phyloP scores from a whole-genome alignment of 176 grass and related monocot species.

The Aegilops longissima region DNA sequence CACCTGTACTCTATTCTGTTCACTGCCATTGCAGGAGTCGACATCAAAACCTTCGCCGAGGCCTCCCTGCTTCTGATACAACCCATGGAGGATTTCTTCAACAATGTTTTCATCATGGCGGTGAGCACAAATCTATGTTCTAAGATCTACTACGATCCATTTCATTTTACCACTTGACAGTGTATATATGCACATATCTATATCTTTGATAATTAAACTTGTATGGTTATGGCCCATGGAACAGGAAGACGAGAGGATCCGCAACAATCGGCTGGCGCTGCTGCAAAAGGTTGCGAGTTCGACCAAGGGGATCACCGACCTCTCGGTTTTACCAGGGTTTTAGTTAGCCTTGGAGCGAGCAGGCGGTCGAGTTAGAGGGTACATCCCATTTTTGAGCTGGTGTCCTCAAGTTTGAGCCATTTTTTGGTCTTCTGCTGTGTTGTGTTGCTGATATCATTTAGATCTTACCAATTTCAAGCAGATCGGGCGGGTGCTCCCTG shows the following conservation, averaged over 20 bases:
- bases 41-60: slow-evolving; percentile 61
- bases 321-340: slow-evolving; percentile 94
- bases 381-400: neutral
- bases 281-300: slow-evolving; percentile 70
- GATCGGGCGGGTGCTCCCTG: too few relatives aligned
- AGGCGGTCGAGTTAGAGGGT: too few relatives aligned
- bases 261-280: slow-evolving; percentile 77
- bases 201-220: neutral
- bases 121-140: slow-evolving; percentile 43
- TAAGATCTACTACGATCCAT: too few relatives aligned
- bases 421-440: too few relatives aligned
- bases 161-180: neutral
- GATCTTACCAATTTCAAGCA: too few relatives aligned
- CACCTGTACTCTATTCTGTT: neutral
- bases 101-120: slow-evolving; percentile 87
- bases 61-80: slow-evolving; percentile 50
- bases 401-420: neutral
- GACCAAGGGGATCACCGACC: slow-evolving; percentile 75
- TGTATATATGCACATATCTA: neutral
- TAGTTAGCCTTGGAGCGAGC: slow-evolving; percentile 41
- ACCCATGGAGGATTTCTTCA: slow-evolving; percentile 83
- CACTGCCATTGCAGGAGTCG: slow-evolving; percentile 47
- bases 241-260: slow-evolving; percentile 75
- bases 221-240: neutral
- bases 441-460: too few relatives aligned